Evolutionary conservation across 495 filamentous ascomycete species (phyloP).

Genomic region (Trichoderma virens): DNA sequence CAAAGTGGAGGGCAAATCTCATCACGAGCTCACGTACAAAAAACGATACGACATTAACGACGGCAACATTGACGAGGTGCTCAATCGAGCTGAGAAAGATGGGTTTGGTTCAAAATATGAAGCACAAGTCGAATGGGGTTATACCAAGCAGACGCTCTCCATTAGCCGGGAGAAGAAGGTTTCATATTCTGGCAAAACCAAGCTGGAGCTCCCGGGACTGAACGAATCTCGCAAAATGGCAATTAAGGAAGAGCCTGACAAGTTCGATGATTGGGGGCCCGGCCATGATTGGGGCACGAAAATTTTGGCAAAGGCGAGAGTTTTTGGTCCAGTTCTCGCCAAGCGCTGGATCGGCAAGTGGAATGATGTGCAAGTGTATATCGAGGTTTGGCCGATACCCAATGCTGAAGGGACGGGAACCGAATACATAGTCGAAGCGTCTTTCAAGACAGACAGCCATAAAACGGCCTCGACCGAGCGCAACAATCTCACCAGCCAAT

Average conservation of each 20-base stretch:
- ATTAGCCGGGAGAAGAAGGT: constrained; percentile 20
- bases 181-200: constrained; percentile 12
- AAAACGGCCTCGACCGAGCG: constrained; percentile 11
- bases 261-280: constrained; percentile 18
- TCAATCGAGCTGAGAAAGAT: constrained; percentile 18
- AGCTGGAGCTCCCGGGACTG: constrained; percentile 17
- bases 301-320: constrained; percentile 10
- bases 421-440: constrained; percentile 23
- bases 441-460: constrained; percentile 18
- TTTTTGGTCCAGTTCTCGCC: constrained; percentile 22
- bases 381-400: constrained; percentile 24
- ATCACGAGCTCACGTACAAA: constrained; percentile 29
- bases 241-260: constrained; percentile 20
- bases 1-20: constrained; percentile 19
- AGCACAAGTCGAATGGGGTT: constrained; percentile 26
- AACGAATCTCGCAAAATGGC: constrained; percentile 17
- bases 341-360: constrained; percentile 19
- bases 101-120: constrained; percentile 24
- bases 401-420: constrained; percentile 6
- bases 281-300: constrained; percentile 16
- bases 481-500: constrained; percentile 1
- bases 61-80: constrained; percentile 20
- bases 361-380: constrained; percentile 15
- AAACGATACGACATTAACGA: constrained; percentile 20
- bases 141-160: constrained; percentile 23